Conservation (phyloP, 192 early-diverging fungal species). For the Coemansia sp. region DNA sequence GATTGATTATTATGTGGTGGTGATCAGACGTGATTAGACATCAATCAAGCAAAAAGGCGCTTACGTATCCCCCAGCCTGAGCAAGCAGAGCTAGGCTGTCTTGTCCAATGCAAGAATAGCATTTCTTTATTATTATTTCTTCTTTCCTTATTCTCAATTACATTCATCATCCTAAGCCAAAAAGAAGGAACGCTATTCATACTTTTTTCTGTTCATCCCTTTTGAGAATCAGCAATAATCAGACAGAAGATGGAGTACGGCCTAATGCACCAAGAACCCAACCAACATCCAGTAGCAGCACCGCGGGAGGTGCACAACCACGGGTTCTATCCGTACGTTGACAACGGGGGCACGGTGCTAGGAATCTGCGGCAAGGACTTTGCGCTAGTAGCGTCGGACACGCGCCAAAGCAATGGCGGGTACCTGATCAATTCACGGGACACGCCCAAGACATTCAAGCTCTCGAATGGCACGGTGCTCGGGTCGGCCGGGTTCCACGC, state of each 20-base stretch:
- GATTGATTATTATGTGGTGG: no score
- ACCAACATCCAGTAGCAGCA: not conserved
- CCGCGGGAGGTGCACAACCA: slow-evolving; percentile 40
- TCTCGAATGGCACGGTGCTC: slow-evolving; percentile 83
- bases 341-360: slow-evolving; percentile 83
- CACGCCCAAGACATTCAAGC: slow-evolving; percentile 83
- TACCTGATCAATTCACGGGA: slow-evolving; percentile 95
- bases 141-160: not conserved
- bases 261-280: not conserved
- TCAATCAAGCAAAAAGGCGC: no score
- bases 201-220: not conserved
- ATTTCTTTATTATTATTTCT: no score
- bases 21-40: no score
- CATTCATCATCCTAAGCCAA: not conserved
- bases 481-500: slow-evolving; percentile 87
- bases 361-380: slow-evolving; percentile 96
- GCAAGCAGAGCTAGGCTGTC: no score
- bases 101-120: no score
- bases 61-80: no score
- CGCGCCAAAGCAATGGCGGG: slow-evolving; percentile 84
- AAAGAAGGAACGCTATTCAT: not conserved
- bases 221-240: not conserved
- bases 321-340: slow-evolving; percentile 85
- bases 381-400: slow-evolving; percentile 91
- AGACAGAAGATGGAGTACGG: not conserved